Evolutionary conservation across 805 yeast genomes (phyloP), one percentile per base, ranked within the genome.

Genomic region (Grigorovia transvaalensis): DNA sequence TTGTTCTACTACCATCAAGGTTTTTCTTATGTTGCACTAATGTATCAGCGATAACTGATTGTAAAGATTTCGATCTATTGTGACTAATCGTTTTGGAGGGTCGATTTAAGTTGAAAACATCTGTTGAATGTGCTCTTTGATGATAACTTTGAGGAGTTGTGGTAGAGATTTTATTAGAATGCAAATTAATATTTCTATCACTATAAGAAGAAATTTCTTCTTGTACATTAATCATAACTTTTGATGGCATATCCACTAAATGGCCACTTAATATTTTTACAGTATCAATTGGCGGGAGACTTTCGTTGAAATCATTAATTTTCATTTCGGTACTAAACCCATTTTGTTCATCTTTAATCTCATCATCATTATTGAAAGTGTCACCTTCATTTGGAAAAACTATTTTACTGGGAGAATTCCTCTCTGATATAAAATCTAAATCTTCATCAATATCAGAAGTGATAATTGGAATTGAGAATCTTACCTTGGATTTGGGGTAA

Each of bases 191-290:
- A 4, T 33, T 52, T 15, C 33, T 45, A 2, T 52, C 40, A 9
- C 57, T 53, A 49, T 65, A 68, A 49, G 56, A 57, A 68, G 67
- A 66, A 27, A 65, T 57, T 6, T 61, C 61, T 50, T 59, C 60
- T 1, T 69, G 69, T 1, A 66, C 68, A 46, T 60, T 58, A 3
- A 66, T 53, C 63, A 63, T 60, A 11, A 61, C 54, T 47, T 61
- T 61, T 2, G 64, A 56, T 13, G 57, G 56, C 57, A 63, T 56
- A 50, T 65, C 65, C 8, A 65, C 59, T 18, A 66, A 54, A 23
- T 61, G 62, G 12, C 62, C 57, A 12, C 41, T 38, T 18, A 38
- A 18, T 13, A 38, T 38, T 38, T 38, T 33, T 13, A 8, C 11
- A 33, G 11, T 13, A 8, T 33, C 38, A 33, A 11, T 33, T 33